Evolutionary conservation across 208 protist species (phyloP), one percentile per base, ranked within the genome.

Genomic region (Leishmania gerbilli): DNA sequence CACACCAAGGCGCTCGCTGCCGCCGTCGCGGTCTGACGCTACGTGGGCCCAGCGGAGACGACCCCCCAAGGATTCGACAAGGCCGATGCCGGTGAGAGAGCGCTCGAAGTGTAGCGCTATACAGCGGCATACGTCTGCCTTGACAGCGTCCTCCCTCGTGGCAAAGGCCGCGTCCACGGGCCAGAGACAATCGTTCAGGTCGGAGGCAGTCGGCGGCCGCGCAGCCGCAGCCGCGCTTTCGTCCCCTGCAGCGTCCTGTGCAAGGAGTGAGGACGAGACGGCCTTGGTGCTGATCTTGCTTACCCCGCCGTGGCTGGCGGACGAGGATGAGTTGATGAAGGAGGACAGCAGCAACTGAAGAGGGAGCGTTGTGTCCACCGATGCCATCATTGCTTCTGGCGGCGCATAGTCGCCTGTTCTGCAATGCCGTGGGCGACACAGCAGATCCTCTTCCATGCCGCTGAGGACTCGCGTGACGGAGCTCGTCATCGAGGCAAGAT

Each of bases 111-210:
- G 76, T 55, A 58, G 60, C n/a, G 81, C 76, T 58, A 87, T 51
- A 60, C 82, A 82, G 31, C 81, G 81, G 60, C 80, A 86, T 62
- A 87, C 74, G 68, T 87, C 87, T 71, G 84, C 84, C 79, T 82
- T 89, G 27, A 87, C 47, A 6, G 84, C 81, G 15, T 65, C 83
- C 27, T 84, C 77, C 47, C 72, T 81, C 21, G 72, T 74, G 3
- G 72, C 51, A 72, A 79, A 89, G 27, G 67, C 6, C 40, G n/a
- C 69, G 24, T 82, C 67, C 1, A 72, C 72, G 17, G 76, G 82
- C 74, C 77, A 79, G 62, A 76, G 42, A 40, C 13, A 27, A 31
- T 27, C 37, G 9, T 1, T 7, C 15, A 49, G 13, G 55, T n/a
- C 40, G 19, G 27, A 56, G 72, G 53, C 19, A 19, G 15, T 37